A percentile compares a stretch with the other conserved stretches of the same genome.
Evolutionary conservation across 1,284 basidiomycete genomes (phyloP).

Genomic region (Ceratobasidium papillatum): DNA sequence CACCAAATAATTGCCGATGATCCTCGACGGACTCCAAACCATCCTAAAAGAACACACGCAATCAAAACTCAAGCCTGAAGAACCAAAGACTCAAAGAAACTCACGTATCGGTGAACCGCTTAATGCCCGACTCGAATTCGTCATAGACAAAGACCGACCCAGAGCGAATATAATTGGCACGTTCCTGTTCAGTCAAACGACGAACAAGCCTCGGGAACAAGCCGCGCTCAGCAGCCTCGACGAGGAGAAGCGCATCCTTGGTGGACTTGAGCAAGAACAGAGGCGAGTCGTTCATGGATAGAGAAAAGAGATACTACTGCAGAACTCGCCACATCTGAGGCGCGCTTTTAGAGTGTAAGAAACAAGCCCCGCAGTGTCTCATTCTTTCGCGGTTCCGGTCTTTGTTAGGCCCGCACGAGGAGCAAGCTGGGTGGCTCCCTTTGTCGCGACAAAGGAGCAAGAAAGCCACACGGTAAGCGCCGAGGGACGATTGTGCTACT

Average conservation of each 20-base stretch:
- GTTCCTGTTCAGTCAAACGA: slow-evolving; percentile 33
- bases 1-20: slow-evolving; percentile 36
- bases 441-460: slow-evolving; percentile 37
- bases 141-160: slow-evolving; percentile 35
- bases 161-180: slow-evolving; percentile 11
- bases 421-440: slow-evolving; percentile 10
- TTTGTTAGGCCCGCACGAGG: slow-evolving; percentile 28
- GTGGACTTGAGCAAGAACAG: slow-evolving; percentile 35
- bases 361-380: slow-evolving; percentile 27
- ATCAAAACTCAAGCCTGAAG: not conserved
- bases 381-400: slow-evolving; percentile 9
- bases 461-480: slow-evolving; percentile 26
- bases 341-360: slow-evolving; percentile 21
- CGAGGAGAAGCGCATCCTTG: slow-evolving; percentile 35
- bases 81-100: not conserved
- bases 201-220: slow-evolving; percentile 38
- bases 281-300: slow-evolving; percentile 18
- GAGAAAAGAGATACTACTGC: slow-evolving; percentile 6
- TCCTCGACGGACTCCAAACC: slow-evolving; percentile 36
- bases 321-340: not conserved
- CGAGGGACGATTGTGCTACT: not conserved
- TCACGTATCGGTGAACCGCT: slow-evolving; percentile 37
- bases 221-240: slow-evolving; percentile 26
- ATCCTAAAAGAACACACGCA: not conserved
- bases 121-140: slow-evolving; percentile 35